phyloP scores from a whole-genome alignment of 495 filamentous ascomycete genomes.

The Clavariopsis aquatica region DNA sequence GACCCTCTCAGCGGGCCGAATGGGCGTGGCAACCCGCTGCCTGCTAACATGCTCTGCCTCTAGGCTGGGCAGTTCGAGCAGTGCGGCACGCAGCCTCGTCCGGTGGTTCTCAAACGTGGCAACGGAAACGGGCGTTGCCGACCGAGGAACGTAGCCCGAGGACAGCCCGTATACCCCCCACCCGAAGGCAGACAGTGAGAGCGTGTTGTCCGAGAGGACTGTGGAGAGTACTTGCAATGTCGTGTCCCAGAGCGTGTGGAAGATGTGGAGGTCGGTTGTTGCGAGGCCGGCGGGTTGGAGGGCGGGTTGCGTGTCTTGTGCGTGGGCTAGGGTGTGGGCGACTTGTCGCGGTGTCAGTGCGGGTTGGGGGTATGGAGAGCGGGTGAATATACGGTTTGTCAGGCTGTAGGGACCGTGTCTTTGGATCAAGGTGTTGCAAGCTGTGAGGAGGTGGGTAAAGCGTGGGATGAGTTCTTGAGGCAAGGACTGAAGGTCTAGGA shows the following conservation, averaged over 20 bases:
- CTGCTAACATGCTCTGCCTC: not conserved
- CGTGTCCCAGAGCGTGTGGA: conserved; percentile 6
- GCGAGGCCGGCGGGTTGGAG: not conserved
- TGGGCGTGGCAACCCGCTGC: not conserved
- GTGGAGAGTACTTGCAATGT: conserved; percentile 3
- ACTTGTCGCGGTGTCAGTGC: not conserved
- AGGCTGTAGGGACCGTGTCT: not conserved
- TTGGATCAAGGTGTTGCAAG: not conserved
- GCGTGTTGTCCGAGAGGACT: not conserved
- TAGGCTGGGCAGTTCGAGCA: not conserved
- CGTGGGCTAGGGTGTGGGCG: not conserved
- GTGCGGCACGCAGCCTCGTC: not conserved
- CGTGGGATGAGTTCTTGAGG: not conserved
- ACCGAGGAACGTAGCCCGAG: not conserved
- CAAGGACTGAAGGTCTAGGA: too few species aligned
- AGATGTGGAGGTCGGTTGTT: not conserved
- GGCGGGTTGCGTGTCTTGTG: not conserved
- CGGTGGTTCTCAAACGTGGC: not conserved
- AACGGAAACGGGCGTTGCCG: not conserved
- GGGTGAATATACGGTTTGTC: not conserved
- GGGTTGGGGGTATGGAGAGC: not conserved
- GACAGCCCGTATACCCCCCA: conserved; percentile 21
- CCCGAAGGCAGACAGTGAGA: not conserved
- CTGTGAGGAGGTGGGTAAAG: not conserved
- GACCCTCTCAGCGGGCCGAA: not conserved